Conservation (phyloP, 2,329 filamentous ascomycete species). For the Penicillium sp. region DNA sequence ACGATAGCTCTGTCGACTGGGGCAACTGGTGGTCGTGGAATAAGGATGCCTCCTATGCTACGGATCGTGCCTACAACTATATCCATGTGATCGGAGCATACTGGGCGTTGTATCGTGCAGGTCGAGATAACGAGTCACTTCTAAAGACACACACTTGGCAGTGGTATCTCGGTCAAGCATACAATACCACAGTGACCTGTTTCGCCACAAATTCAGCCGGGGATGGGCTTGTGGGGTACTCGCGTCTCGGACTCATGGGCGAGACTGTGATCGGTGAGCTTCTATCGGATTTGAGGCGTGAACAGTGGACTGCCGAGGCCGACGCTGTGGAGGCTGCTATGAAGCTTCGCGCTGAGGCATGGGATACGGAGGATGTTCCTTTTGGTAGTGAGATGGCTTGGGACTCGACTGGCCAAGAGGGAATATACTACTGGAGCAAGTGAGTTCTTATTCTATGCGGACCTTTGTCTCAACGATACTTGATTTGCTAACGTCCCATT, state of each 20-base stretch:
- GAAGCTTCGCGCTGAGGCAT: constrained; percentile 45
- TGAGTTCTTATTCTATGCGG: constrained; percentile 9
- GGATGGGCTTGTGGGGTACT: constrained; percentile 31
- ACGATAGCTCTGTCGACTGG: not conserved
- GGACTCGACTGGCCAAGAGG: constrained; percentile 62
- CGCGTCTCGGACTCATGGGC: constrained; percentile 49
- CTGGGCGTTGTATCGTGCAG: constrained; percentile 58
- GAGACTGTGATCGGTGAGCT: constrained; percentile 49
- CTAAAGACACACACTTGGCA: not conserved
- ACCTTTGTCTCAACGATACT: not conserved
- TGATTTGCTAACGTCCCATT: not conserved
- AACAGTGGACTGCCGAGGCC: not conserved
- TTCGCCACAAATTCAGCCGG: constrained; percentile 39
- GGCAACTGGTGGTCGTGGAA: not conserved
- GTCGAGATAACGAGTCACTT: constrained; percentile 46
- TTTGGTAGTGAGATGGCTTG: constrained; percentile 62
- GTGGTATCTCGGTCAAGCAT: not conserved
- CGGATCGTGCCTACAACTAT: constrained; percentile 58
- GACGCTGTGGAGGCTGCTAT: not conserved
- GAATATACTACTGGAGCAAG: constrained; percentile 59
- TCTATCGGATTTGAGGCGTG: constrained; percentile 36
- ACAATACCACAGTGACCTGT: not conserved
- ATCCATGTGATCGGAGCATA: constrained; percentile 56
- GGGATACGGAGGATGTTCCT: constrained; percentile 53
- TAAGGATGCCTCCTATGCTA: constrained; percentile 36